phyloP scores from a whole-genome alignment of 768 basidiomycete genomes.

The Dictyophora rubrovolvata region DNA sequence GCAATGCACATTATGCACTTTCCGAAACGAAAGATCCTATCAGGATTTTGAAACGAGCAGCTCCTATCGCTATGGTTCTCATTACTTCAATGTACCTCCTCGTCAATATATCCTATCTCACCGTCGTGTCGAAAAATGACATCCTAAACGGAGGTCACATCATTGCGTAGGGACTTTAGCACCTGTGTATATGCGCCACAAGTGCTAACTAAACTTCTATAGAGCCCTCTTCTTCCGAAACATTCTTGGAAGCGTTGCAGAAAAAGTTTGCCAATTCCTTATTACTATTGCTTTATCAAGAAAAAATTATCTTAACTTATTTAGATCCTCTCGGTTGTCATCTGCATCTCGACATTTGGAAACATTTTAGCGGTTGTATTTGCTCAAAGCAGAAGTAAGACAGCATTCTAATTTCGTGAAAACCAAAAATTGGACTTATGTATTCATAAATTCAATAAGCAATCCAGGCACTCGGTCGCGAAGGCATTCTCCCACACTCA shows the following conservation, averaged over 20 bases:
- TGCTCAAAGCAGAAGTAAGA: conserved; percentile 51
- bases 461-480: conserved; percentile 63
- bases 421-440: no score
- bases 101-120: conserved; percentile 66
- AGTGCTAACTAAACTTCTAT: neutral
- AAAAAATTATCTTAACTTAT: no score
- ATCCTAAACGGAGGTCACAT: conserved; percentile 55
- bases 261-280: conserved; percentile 32
- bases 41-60: conserved; percentile 59
- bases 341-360: conserved; percentile 55
- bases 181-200: neutral
- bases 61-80: conserved; percentile 50
- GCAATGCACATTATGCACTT: conserved; percentile 65
- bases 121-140: conserved; percentile 59
- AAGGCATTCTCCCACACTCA: conserved; percentile 58
- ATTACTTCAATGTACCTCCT: conserved; percentile 53
- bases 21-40: conserved; percentile 64
- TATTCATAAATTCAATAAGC: no score
- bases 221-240: conserved; percentile 69
- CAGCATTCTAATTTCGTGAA: neutral
- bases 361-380: conserved; percentile 57
- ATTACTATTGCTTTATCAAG: neutral
- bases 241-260: conserved; percentile 52
- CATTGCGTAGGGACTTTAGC: conserved; percentile 48
- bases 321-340: conserved; percentile 49